A percentile compares a stretch with the other conserved stretches of the same genome.
Evolutionary conservation across 805 yeast genomes (phyloP).

Genomic region (Naumovozyma baii): DNA sequence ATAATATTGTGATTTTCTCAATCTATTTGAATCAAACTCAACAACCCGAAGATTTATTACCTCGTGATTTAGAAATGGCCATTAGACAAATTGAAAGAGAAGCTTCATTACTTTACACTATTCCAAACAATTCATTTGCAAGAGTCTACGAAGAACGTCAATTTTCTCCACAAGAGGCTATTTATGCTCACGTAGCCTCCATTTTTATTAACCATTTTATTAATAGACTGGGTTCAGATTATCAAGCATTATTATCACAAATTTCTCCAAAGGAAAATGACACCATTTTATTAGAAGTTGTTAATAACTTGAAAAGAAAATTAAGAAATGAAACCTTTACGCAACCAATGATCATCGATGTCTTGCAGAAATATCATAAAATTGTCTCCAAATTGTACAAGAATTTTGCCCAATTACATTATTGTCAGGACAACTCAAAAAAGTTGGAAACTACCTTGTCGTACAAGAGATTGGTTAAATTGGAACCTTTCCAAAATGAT

Average conservation of each 20-base stretch:
- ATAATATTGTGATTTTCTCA: constrained; percentile 79
- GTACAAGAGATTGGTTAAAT: constrained; percentile 73
- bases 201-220: constrained; percentile 90
- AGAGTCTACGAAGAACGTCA: constrained; percentile 61
- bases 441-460: constrained; percentile 66
- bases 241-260: constrained; percentile 54
- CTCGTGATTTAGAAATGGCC: constrained; percentile 45
- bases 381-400: constrained; percentile 77
- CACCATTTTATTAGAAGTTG: constrained; percentile 58
- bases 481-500: constrained; percentile 64
- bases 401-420: constrained; percentile 85
- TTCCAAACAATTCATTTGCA: constrained; percentile 79
- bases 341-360: constrained; percentile 68
- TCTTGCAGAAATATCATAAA: constrained; percentile 58
- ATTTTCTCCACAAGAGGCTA: constrained; percentile 86
- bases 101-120: constrained; percentile 82
- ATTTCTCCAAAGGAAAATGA: constrained; percentile 53
- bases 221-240: constrained; percentile 89
- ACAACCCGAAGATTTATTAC: constrained; percentile 33
- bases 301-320: constrained; percentile 74
- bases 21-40: constrained; percentile 65
- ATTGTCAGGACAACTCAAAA: constrained; percentile 42
- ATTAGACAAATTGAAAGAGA: constrained; percentile 87
- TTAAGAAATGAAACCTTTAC: constrained; percentile 90
- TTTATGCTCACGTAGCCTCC: constrained; percentile 88